A percentile compares a stretch with the other conserved stretches of the same genome.
Evolutionary conservation across 2,329 filamentous ascomycete species (phyloP).

Genomic region (Celoporthe dispersa): DNA sequence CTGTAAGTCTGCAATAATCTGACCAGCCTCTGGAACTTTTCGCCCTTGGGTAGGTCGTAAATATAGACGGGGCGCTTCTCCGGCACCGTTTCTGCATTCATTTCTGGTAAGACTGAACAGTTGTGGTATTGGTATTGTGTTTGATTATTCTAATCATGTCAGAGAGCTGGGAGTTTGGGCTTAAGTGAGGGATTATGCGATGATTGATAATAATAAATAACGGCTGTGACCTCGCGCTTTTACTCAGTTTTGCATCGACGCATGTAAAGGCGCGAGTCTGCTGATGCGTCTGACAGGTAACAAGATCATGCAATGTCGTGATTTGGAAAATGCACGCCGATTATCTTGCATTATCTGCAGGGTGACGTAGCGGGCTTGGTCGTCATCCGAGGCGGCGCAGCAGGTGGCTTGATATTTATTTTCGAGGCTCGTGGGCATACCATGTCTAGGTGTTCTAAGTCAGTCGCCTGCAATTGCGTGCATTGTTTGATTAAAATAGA

Average conservation of each 20-base stretch:
- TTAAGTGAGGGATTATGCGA: neutral
- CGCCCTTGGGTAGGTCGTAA: neutral
- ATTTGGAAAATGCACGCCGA: neutral
- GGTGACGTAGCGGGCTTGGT: neutral
- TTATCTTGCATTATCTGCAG: neutral
- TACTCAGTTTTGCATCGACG: neutral
- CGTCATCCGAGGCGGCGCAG: neutral
- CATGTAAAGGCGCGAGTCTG: neutral
- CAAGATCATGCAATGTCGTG: neutral
- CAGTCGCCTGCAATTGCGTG: neutral
- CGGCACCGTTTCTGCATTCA: neutral
- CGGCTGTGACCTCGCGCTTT: no score
- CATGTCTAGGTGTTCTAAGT: neutral
- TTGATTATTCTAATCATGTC: neutral
- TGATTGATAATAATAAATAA: neutral
- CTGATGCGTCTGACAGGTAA: neutral
- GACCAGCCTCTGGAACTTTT: constrained; percentile 3
- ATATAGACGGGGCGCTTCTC: neutral
- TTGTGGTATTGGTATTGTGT: neutral
- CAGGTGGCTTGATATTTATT: neutral
- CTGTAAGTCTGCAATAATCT: neutral
- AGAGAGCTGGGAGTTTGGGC: neutral
- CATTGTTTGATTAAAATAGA: neutral
- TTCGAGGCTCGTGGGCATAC: neutral
- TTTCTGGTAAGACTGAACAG: neutral